Evolutionary conservation across 2,329 filamentous ascomycete species (phyloP), one percentile per base, ranked within the genome.

Genomic region (Verruconis gallopava): DNA sequence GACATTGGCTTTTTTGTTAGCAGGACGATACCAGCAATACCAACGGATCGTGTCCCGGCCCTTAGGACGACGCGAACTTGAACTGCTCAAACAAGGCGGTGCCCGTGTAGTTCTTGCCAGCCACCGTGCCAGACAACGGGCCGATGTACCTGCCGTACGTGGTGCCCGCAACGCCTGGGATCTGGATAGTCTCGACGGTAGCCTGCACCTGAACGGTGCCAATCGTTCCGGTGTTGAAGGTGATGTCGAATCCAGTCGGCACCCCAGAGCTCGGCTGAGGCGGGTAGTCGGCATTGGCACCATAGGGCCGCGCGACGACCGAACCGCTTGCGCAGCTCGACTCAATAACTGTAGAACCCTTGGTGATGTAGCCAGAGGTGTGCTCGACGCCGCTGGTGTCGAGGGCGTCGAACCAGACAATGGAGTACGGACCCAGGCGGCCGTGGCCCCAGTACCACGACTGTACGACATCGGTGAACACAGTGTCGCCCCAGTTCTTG

Each of bases 391-490:
- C 9, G 25, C n/a, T 30, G 9, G 6, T 9, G 25, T 30, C 25
- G 25, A 30, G 25, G n/a, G 25, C 37, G n/a, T 62, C 57, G 46
- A 66, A 63, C 65, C 64, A 69, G 17, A 69, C 61, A 18, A 68
- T 46, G 2, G 61, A 60, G 54, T 66, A 67, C 0, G 54, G 49
- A 0, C 63, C 65, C 1, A 67, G 42, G 17, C 52, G 53, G 3
- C 53, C 64, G 43, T 67, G 66, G n/a, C 67, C 65, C 62, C 63
- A 67, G 49, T 66, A 65, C 37, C 37, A 40, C n/a, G 17, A 21
- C 19, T 14, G 17, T 14, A 21, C 30, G 4, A n/a, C 21, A 3
- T 51, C 42, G 9, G 42, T 21, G 42, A 68, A 63, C 1, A 62
- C 57, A 20, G 46, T 45, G 44, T 61, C 53, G 3, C 58, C 57